A percentile compares a stretch with the other conserved stretches of the same genome.
These are phyloP conservation scores for Candida golubevii DNA, from an alignment of 805 yeast genomes.

Conservation along the genomic window DNA sequence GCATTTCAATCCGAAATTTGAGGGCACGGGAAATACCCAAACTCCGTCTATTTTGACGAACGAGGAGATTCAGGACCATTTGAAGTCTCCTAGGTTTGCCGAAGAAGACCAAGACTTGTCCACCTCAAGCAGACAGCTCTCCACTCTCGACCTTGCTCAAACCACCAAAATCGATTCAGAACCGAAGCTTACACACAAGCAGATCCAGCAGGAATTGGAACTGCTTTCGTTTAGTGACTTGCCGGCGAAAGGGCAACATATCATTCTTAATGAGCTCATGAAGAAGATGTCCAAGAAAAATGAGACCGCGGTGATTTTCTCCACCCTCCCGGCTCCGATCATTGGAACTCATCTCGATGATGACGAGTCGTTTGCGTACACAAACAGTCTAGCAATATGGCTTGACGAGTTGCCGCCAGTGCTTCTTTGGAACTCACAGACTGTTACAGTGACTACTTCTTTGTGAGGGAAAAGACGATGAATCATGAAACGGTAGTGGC, in stretches of 20 bases:
- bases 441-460: constrained; percentile 95
- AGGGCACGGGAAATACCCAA: constrained; percentile 7
- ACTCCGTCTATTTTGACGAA: constrained; percentile 37
- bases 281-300: constrained; percentile 46
- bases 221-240: constrained; percentile 67
- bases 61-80: constrained; percentile 32
- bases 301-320: constrained; percentile 68
- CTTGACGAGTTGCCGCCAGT: constrained; percentile 78
- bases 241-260: constrained; percentile 90
- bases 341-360: constrained; percentile 74
- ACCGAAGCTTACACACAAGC: constrained; percentile 26
- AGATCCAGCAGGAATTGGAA: constrained; percentile 35
- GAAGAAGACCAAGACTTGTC: constrained; percentile 21
- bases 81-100: constrained; percentile 32
- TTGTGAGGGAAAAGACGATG: constrained; percentile 24
- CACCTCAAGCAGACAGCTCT: constrained; percentile 1
- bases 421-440: constrained; percentile 80
- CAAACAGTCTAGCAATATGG: constrained; percentile 75
- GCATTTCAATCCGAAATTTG: constrained; percentile 8
- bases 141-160: not conserved
- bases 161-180: not conserved
- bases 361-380: constrained; percentile 67
- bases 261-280: constrained; percentile 87
- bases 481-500: too few relatives aligned
- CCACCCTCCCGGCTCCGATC: constrained; percentile 87